These are phyloP conservation scores for Entomortierella beljakovae DNA, from an alignment of 192 early-diverging fungal genomes.

Conservation along the genomic window DNA sequence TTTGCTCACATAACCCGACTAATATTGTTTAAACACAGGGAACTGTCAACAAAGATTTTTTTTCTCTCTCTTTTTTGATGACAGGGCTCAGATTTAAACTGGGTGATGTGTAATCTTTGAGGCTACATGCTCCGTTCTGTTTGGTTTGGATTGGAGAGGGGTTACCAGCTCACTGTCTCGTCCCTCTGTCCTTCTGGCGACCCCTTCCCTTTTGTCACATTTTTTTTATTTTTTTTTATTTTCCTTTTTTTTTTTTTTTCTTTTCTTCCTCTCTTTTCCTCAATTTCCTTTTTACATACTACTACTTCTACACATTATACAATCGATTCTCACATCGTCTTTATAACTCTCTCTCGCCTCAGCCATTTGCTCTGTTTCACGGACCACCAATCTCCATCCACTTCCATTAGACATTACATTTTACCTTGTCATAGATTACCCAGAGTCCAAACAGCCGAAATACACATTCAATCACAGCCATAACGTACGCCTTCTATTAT, in stretches of 20 bases:
- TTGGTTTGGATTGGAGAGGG: background rate
- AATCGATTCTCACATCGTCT: too few species aligned
- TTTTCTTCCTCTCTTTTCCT: slow-evolving; percentile 3
- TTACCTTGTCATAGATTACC: too few species aligned
- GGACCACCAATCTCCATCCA: background rate
- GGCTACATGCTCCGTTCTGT: background rate
- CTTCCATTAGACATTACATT: too few species aligned
- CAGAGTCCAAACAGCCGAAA: too few species aligned
- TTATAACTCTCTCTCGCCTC: too few species aligned
- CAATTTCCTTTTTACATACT: background rate
- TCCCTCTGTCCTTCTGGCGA: slow-evolving; percentile 10
- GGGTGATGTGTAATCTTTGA: background rate
- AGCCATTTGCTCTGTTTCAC: background rate
- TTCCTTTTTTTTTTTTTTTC: background rate
- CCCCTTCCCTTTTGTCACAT: slow-evolving; percentile 1
- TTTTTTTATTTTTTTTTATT: background rate
- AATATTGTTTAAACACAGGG: background rate
- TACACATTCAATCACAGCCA: slow-evolving; percentile 6
- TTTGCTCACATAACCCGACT: background rate
- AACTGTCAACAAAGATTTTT: too few species aligned
- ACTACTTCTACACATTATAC: background rate
- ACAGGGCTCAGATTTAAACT: background rate
- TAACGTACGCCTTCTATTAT: background rate
- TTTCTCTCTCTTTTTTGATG: background rate
- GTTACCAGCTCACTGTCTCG: slow-evolving; percentile 12